Conservation (phyloP, 176 grass and related monocot species). For the Puccinellia tenuiflora region DNA sequence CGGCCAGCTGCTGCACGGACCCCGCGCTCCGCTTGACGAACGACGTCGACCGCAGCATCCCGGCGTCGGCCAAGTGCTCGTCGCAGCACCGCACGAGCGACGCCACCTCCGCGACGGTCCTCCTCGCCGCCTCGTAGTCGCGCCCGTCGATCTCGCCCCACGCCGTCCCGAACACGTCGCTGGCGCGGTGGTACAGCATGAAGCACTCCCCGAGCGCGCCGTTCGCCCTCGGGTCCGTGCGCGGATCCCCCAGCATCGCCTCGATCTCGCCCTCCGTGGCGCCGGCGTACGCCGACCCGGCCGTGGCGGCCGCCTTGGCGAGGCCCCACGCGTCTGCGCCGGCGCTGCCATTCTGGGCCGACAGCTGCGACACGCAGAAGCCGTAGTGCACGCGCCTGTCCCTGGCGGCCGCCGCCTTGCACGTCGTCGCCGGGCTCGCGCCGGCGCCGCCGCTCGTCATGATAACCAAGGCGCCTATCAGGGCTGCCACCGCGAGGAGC, state of each 20-base stretch:
- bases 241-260: background rate
- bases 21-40: background rate
- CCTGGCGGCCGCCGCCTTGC: background rate
- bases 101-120: background rate
- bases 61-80: background rate
- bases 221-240: background rate
- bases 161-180: background rate
- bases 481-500: background rate
- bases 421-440: background rate
- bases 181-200: background rate
- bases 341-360: background rate
- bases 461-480: background rate
- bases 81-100: background rate
- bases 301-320: background rate
- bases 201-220: background rate
- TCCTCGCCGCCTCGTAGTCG: background rate
- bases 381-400: background rate
- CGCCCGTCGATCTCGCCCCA: background rate
- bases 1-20: background rate
- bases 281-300: background rate
- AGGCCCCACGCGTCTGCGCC: background rate
- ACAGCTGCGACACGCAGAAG: background rate
- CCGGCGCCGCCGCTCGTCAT: background rate
- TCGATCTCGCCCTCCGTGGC: background rate
- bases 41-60: background rate